Base-by-base conservation (phyloP, 2,329 filamentous ascomycete genomes). In the Sphaceloma murrayae region DNA sequence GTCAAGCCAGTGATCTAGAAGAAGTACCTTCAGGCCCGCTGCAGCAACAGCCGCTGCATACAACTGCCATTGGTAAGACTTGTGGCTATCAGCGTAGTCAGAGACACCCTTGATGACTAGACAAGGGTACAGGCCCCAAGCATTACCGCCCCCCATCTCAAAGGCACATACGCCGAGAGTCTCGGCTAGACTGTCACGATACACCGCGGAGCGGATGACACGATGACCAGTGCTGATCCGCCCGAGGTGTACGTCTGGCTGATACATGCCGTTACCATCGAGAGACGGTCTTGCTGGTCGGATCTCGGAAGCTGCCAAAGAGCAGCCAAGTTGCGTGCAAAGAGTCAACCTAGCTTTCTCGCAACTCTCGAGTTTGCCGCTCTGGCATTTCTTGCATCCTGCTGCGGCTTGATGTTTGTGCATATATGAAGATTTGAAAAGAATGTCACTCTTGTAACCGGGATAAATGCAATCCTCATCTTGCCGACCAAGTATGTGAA, bases 301-400 rank as follows among this genome's bases (percentile, higher is more conserved):
- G 6, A 27, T 27, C 24, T 7, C 24, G 6, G 24, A 7, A 7
- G n/a, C 18, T 52, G 49, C 46, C 57, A 54, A 33, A 51, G 55
- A 33, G 57, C 55, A 4, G 46, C 47, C 44, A 56, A 54, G 6
- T 34, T 22, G 5, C 49, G 16, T 7, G 19, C 36, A 33, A 45
- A 56, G 1, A 58, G 45, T n/a, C 34, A 49, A 32, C 57, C 54
- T 22, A 49, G 36, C 11, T 34, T 18, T 27, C 7, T 27, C 11
- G 24, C 24, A 27, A 11, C 6, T 27, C 7, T 27, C 11, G 6
- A 6, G 7, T 7, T 27, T 11, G 24, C 24, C 11, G 32, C 24
- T 13, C 53, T 52, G 9, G 53, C 54, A 50, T 53, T 53, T 11
- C 6, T 6, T 27, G 24, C 19, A 11, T 11, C 31, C 13, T 7